A percentile compares a stretch with the other conserved stretches of the same genome.
Evolutionary conservation across 352 stramenopile species (phyloP).

Genomic region (Globisporangium solare): DNA sequence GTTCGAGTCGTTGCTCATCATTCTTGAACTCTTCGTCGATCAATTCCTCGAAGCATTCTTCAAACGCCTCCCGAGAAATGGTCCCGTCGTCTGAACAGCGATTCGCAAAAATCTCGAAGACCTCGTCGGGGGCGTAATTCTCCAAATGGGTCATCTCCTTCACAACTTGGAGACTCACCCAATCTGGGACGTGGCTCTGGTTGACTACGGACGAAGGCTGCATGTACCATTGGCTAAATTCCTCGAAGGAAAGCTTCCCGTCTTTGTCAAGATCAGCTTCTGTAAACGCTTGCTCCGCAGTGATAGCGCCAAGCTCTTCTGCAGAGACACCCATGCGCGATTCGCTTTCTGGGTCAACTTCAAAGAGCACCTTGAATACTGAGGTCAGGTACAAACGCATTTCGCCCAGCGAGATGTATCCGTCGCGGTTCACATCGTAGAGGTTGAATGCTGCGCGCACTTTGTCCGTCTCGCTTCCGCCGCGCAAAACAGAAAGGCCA

Average conservation of each 20-base stretch:
- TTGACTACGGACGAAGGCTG: constrained; percentile 28
- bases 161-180: constrained; percentile 73
- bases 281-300: constrained; percentile 72
- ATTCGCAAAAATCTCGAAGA: constrained; percentile 86
- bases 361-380: constrained; percentile 86
- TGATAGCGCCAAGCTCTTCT: constrained; percentile 71
- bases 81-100: constrained; percentile 73
- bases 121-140: constrained; percentile 73
- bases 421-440: constrained; percentile 87
- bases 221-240: constrained; percentile 83
- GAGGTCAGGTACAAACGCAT: constrained; percentile 83
- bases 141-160: constrained; percentile 84
- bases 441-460: constrained; percentile 79
- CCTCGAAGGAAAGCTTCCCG: constrained; percentile 75
- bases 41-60: constrained; percentile 81
- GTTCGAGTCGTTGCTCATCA: constrained; percentile 54
- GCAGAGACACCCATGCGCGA: constrained; percentile 55
- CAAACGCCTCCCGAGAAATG: constrained; percentile 76
- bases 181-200: constrained; percentile 35
- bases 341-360: constrained; percentile 66
- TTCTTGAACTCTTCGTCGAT: constrained; percentile 77
- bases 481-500: constrained; percentile 75
- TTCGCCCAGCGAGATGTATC: constrained; percentile 79
- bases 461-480: constrained; percentile 64
- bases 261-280: constrained; percentile 76